Evolutionary conservation across 495 filamentous ascomycete species (phyloP).

Genomic region (Penicillium odoratum): DNA sequence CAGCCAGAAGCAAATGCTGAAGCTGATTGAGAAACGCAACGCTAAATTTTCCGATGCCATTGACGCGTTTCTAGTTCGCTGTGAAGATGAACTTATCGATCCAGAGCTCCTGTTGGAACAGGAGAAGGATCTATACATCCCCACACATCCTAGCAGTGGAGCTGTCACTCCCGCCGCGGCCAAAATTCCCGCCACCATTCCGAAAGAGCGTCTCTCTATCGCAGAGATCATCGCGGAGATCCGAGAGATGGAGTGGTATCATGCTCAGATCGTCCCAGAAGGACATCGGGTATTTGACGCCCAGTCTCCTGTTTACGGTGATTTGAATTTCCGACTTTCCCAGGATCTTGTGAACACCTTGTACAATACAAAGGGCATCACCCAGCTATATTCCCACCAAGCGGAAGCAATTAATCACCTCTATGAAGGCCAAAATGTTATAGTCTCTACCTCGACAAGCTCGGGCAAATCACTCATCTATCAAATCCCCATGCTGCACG

Average conservation of each 20-base stretch:
- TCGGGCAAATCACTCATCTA: constrained; percentile 98
- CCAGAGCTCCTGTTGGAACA: constrained; percentile 62
- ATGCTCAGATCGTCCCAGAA: constrained; percentile 88
- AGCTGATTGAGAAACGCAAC: constrained; percentile 89
- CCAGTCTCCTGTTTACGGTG: constrained; percentile 78
- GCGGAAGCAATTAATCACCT: constrained; percentile 92
- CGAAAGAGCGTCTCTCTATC: constrained; percentile 77
- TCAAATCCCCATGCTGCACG: constrained; percentile 89
- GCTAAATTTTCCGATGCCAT: constrained; percentile 79
- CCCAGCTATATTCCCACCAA: constrained; percentile 89
- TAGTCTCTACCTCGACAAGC: constrained; percentile 91
- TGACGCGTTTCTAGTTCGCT: constrained; percentile 72
- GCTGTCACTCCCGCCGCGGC: constrained; percentile 45
- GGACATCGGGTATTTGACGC: constrained; percentile 92
- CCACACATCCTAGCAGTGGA: constrained; percentile 50
- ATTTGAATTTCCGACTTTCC: constrained; percentile 81
- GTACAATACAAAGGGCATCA: constrained; percentile 86
- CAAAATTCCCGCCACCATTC: constrained; percentile 64
- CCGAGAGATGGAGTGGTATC: constrained; percentile 81
- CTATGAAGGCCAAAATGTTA: constrained; percentile 80
- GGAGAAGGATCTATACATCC: constrained; percentile 45
- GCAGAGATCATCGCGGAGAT: constrained; percentile 85
- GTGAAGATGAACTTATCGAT: constrained; percentile 64
- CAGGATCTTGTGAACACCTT: constrained; percentile 92
- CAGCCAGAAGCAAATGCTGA: constrained; percentile 88